A percentile compares a stretch with the other conserved stretches of the same genome.
Evolutionary conservation across 768 basidiomycete genomes (phyloP).

Genomic region (Hydnum rufescens): DNA sequence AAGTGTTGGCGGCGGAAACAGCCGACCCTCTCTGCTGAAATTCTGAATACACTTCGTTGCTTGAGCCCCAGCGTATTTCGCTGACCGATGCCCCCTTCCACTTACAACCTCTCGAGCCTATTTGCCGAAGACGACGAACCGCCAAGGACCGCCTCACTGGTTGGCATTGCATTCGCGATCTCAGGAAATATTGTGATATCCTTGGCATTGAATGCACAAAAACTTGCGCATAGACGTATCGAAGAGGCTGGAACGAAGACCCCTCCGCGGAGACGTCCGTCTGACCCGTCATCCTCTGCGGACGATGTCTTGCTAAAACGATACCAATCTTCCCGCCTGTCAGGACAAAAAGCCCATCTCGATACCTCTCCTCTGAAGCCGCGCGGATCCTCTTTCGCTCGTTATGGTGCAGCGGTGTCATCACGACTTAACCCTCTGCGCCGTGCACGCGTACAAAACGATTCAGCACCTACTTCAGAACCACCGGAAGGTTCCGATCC

Average conservation of each 20-base stretch:
- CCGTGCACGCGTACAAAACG: neutral
- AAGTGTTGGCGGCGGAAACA: neutral
- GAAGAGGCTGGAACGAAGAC: constrained; percentile 17
- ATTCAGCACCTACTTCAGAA: neutral
- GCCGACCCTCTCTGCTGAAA: too few relatives aligned
- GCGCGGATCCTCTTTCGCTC: neutral
- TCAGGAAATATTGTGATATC: constrained; percentile 77
- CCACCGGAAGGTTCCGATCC: neutral
- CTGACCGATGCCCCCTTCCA: too few relatives aligned
- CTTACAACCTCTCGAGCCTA: too few relatives aligned
- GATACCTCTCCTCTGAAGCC: neutral
- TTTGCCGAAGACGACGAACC: neutral
- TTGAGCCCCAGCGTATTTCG: too few relatives aligned
- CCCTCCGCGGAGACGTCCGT: neutral
- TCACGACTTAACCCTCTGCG: neutral
- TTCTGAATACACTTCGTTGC: too few relatives aligned
- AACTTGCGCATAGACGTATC: constrained; percentile 65
- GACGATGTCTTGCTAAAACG: neutral
- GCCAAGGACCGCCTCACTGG: constrained; percentile 15
- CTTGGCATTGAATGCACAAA: constrained; percentile 81
- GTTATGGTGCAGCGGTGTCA: neutral
- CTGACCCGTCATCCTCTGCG: neutral
- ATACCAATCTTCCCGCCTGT: neutral
- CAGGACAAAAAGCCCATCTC: neutral
- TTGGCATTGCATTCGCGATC: constrained; percentile 71